Percentiles rank a stretch among this genome's conserved stretches.
phyloP scores from a whole-genome alignment of 208 protist genomes.

The Crithidia brevicula region DNA sequence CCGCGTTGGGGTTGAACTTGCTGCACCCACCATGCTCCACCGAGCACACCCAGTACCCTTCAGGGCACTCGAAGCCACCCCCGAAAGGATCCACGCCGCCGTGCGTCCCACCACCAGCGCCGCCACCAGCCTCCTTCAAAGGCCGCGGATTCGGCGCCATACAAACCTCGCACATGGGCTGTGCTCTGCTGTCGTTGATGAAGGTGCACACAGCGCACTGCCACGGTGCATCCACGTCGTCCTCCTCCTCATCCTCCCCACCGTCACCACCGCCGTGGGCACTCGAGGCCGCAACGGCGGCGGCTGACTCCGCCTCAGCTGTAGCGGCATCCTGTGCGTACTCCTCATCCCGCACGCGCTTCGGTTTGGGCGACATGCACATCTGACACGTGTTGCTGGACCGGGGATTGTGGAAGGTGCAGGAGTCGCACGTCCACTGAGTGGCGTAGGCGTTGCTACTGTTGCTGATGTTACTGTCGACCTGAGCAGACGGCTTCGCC shows the following conservation, averaged over 20 bases:
- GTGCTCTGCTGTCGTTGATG: slow-evolving; percentile 48
- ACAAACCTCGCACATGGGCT: slow-evolving; percentile 53
- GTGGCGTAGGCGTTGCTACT: neutral
- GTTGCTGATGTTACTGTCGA: neutral
- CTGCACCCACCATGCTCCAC: slow-evolving; percentile 87
- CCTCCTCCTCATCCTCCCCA: slow-evolving; percentile 30
- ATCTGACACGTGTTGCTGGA: slow-evolving; percentile 33
- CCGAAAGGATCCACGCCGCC: slow-evolving; percentile 9
- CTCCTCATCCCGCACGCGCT: slow-evolving; percentile 18
- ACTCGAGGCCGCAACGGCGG: no score
- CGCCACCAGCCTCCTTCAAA: slow-evolving; percentile 14
- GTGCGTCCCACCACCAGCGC: neutral
- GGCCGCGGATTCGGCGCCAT: slow-evolving; percentile 52
- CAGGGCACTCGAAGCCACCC: slow-evolving; percentile 58
- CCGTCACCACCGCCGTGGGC: neutral
- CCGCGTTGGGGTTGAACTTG: slow-evolving; percentile 79
- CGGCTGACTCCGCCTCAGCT: neutral
- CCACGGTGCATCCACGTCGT: slow-evolving; percentile 53
- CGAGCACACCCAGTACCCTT: slow-evolving; percentile 82
- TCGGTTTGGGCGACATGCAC: slow-evolving; percentile 44
- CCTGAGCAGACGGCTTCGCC: neutral
- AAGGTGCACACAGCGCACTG: slow-evolving; percentile 67
- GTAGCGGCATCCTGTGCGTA: slow-evolving; percentile 6
- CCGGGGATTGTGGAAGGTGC: slow-evolving; percentile 55
- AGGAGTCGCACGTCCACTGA: slow-evolving; percentile 53